phyloP scores from a whole-genome alignment of 2,329 filamentous ascomycete species.

The Talaromyces funiculosus region DNA sequence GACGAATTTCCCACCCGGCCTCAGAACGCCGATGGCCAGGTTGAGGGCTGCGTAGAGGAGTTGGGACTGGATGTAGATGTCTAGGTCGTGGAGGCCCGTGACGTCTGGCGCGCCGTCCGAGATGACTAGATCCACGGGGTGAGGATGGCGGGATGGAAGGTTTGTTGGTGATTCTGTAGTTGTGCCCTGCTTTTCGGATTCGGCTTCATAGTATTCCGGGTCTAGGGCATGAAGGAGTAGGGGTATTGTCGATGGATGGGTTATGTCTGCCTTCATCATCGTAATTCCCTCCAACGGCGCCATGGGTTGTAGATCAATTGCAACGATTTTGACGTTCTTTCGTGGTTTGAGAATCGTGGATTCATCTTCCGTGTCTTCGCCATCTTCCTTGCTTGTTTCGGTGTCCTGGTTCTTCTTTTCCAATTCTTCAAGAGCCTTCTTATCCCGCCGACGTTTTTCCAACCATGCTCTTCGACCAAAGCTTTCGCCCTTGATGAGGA shows the following conservation, averaged over 20 bases:
- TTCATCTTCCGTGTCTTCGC: conserved; percentile 25
- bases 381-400: conserved; percentile 21
- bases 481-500: conserved; percentile 87
- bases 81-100: conserved; percentile 90
- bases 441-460: conserved; percentile 66
- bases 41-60: conserved; percentile 91
- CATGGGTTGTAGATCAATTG: conserved; percentile 95
- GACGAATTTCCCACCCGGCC: conserved; percentile 90
- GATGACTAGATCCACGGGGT: conserved; percentile 86
- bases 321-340: conserved; percentile 82
- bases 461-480: conserved; percentile 84
- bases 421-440: conserved; percentile 22
- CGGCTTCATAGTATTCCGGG: conserved; percentile 52
- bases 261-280: conserved; percentile 91
- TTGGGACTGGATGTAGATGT: conserved; percentile 97
- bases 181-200: conserved; percentile 6
- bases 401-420: conserved; percentile 11
- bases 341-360: conserved; percentile 43
- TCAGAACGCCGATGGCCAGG: conserved; percentile 84
- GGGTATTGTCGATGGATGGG: conserved; percentile 90
- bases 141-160: conserved; percentile 49
- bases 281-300: conserved; percentile 87
- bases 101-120: conserved; percentile 96
- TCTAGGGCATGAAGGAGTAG: conserved; percentile 81
- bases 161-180: conserved; percentile 16